Base-by-base conservation (phyloP, 139 green algal species). In the Ettlia oleoabundans region DNA sequence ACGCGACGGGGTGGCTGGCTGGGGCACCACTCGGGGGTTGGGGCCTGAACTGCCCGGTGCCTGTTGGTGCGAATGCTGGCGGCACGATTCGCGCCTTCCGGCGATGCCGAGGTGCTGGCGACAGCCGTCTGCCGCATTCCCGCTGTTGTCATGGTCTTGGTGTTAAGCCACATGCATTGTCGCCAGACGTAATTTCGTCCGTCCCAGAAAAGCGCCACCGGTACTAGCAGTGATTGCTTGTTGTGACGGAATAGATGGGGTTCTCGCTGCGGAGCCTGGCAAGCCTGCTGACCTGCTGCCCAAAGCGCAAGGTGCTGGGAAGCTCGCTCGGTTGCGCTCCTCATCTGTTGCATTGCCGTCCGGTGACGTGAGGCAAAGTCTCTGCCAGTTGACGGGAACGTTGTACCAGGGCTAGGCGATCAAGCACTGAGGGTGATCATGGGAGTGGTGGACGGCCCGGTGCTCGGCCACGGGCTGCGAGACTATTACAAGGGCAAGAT, bases 401-500 rank as follows among this genome's bases (percentile, higher is more conserved):
- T 22, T 65, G 55, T 5, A 15, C 9, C 15, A 32, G 55, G 21
- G 55, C 55, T 28, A n/a, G 18, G 18, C 30, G 55, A 65, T 65
- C 55, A 28, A 22, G 9, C 9, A 28, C n/a, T n/a, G n/a, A n/a
- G n/a, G n/a, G n/a, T n/a, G n/a, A 65, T 5, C 9, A 68, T 68
- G 73, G 73, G 37, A 1, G 73, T 64, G 8, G 53, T 35, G 35
- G 51, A 35, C 13, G 40, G 43, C 35, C 35, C 68, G 43, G n/a
- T 43, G 53, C 37, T 43, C 0, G 85, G 85, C n/a, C 72, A 86
- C 1, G 92, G 91, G 24, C 86, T 95, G 67, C 83, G 82, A 33
- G 74, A 82, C n/a, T 98, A 97, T 77, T 98, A 97, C 82, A 89
- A 90, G 35, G 80, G 76, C 6, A 98, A 98, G 78, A 98, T 99